A percentile compares a stretch with the other conserved stretches of the same genome.
Evolutionary conservation across 306 rosid species (phyloP).

Genomic region (Cicer bijugum): DNA sequence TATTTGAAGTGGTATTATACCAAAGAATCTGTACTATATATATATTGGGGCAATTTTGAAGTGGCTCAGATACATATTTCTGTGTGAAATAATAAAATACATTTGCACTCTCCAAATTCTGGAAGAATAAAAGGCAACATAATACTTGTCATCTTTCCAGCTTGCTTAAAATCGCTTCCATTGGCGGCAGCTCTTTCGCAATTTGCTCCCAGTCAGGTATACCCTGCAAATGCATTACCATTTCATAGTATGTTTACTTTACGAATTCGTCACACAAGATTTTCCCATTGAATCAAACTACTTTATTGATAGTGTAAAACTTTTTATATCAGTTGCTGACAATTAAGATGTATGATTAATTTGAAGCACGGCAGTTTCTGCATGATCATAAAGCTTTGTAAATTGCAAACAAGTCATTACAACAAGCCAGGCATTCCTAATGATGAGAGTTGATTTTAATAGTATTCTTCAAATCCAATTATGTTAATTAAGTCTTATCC

Average conservation of each 20-base stretch:
- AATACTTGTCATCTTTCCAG: slow-evolving; percentile 68
- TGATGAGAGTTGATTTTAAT: background rate
- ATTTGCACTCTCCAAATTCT: slow-evolving; percentile 27
- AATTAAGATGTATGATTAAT: background rate
- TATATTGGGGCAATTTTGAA: no score
- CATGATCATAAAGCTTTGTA: slow-evolving; percentile 13
- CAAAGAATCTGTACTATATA: no score
- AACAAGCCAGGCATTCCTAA: slow-evolving; percentile 9
- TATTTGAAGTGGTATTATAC: no score
- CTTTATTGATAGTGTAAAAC: no score
- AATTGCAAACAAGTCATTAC: slow-evolving; percentile 33
- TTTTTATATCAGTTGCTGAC: no score
- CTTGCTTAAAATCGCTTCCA: slow-evolving; percentile 90
- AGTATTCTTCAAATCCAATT: slow-evolving; percentile 27
- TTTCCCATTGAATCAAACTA: slow-evolving; percentile 26
- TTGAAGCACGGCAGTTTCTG: background rate
- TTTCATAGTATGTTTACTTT: background rate
- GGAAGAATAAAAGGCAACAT: background rate
- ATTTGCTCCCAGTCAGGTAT: slow-evolving; percentile 97
- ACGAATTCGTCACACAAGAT: background rate
- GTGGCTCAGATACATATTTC: slow-evolving; percentile 21
- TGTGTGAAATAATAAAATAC: background rate
- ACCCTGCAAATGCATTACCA: slow-evolving; percentile 63
- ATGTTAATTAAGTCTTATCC: slow-evolving; percentile 7
- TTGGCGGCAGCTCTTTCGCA: slow-evolving; percentile 78